Conservation (phyloP, 306 rosid species). For the Lagenaria siceraria region DNA sequence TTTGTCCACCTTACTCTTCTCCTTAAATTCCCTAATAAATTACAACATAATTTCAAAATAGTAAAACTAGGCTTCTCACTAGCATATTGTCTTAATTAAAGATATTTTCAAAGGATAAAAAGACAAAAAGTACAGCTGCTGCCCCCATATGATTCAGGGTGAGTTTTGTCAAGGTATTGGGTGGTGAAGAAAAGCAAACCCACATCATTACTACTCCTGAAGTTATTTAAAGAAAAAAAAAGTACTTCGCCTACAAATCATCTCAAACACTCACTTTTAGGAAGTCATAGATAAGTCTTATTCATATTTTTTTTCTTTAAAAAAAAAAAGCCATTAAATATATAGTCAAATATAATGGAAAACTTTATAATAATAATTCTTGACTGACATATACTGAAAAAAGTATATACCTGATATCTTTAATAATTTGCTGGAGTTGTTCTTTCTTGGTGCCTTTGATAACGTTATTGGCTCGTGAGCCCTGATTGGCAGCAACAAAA, state of each 20-base stretch:
- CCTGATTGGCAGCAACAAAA: constrained; percentile 97
- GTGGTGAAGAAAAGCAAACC: not conserved
- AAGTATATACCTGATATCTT: constrained; percentile 51
- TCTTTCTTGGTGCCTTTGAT: constrained; percentile 85
- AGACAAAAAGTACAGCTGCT: not conserved
- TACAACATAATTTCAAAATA: constrained; percentile 6
- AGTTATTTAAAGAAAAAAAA: not conserved
- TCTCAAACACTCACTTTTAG: not conserved
- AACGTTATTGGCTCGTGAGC: constrained; percentile 71
- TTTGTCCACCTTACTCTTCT: constrained; percentile 67
- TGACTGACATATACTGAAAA: not conserved
- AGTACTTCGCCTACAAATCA: not conserved
- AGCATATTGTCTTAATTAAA: not conserved
- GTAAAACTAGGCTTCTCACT: not conserved
- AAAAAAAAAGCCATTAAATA: not conserved
- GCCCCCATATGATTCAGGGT: not conserved
- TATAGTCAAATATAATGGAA: not conserved
- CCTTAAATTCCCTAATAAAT: constrained; percentile 68
- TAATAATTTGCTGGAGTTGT: constrained; percentile 64
- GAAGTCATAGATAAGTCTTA: not conserved
- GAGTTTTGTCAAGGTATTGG: not conserved
- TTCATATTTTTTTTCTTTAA: too few species aligned
- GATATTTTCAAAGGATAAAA: not conserved
- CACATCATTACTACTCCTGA: not conserved
- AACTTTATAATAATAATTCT: not conserved